These are phyloP conservation scores for Phytophthora meadii DNA, from an alignment of 352 stramenopile genomes.

Conservation along the genomic window DNA sequence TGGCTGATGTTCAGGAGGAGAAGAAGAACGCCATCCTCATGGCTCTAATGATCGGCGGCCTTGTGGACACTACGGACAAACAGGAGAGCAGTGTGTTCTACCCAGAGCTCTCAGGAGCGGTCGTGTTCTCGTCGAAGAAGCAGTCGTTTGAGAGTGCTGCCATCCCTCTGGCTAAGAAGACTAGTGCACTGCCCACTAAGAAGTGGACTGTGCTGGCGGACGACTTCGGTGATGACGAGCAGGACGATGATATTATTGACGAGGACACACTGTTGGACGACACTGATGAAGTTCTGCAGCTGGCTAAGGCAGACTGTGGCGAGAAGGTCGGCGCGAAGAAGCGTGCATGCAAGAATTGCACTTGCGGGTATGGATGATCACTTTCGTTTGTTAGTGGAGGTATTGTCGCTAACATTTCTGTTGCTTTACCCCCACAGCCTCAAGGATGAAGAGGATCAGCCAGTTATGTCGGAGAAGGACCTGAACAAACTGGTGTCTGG, in stretches of 20 bases:
- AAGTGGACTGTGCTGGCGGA: slow-evolving; percentile 81
- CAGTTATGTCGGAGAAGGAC: slow-evolving; percentile 76
- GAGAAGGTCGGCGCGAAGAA: slow-evolving; percentile 90
- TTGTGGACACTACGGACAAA: slow-evolving; percentile 63
- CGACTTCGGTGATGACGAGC: slow-evolving; percentile 61
- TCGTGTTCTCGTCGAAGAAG: slow-evolving; percentile 73
- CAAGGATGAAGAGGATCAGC: slow-evolving; percentile 78
- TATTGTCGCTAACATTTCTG: slow-evolving; percentile 2
- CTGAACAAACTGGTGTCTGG: slow-evolving; percentile 80
- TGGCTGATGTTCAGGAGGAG: slow-evolving; percentile 59
- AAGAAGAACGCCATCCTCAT: slow-evolving; percentile 79
- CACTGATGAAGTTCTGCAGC: slow-evolving; percentile 82
- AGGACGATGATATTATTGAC: slow-evolving; percentile 82
- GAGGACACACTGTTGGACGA: slow-evolving; percentile 87
- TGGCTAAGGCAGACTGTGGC: slow-evolving; percentile 72
- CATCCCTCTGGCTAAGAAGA: slow-evolving; percentile 62
- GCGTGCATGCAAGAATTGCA: slow-evolving; percentile 97
- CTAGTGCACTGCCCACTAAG: slow-evolving; percentile 43
- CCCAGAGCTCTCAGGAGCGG: slow-evolving; percentile 45
- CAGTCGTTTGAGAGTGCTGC: slow-evolving; percentile 60
- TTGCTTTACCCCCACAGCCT: slow-evolving; percentile 37
- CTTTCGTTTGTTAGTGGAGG: neutral
- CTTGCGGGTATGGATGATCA: slow-evolving; percentile 85
- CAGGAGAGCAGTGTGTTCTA: slow-evolving; percentile 48
- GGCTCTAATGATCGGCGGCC: slow-evolving; percentile 81